These are phyloP conservation scores for Fereydounia khargensis DNA, from an alignment of 1,284 basidiomycete species.

Conservation along the genomic window DNA sequence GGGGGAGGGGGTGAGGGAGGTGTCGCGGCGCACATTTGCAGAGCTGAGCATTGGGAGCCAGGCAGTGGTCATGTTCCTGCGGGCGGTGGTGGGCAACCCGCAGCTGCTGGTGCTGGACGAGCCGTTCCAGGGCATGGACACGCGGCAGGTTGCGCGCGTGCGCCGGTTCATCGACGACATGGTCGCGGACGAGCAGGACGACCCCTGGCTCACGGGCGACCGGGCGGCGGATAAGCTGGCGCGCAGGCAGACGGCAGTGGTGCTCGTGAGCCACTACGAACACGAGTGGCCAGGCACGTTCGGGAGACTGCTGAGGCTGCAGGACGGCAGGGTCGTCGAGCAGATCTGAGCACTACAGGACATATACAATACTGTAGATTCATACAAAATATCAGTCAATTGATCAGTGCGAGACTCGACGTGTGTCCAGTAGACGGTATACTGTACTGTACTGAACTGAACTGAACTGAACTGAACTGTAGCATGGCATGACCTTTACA, in stretches of 20 bases:
- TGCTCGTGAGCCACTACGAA: conserved; percentile 53
- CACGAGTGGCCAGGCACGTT: conserved; percentile 46
- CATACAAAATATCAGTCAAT: too few relatives aligned
- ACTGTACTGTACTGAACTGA: too few relatives aligned
- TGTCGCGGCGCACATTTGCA: conserved; percentile 20
- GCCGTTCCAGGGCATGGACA: conserved; percentile 54
- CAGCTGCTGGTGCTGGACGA: conserved; percentile 50
- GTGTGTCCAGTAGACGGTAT: too few relatives aligned
- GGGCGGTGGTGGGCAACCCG: conserved; percentile 45
- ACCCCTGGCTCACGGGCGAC: conserved; percentile 7
- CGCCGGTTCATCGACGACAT: conserved; percentile 35
- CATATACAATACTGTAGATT: too few relatives aligned
- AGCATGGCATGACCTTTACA: too few relatives aligned
- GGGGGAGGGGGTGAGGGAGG: neutral
- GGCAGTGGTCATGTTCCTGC: conserved; percentile 46
- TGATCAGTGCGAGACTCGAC: too few relatives aligned
- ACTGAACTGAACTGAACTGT: too few relatives aligned
- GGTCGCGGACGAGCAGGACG: neutral
- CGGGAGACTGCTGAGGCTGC: conserved; percentile 35
- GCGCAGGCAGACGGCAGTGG: conserved; percentile 26
- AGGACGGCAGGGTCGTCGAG: conserved; percentile 35
- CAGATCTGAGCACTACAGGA: too few relatives aligned
- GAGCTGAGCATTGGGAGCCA: conserved; percentile 43
- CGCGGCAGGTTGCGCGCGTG: conserved; percentile 26
- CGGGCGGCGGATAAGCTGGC: conserved; percentile 5